phyloP scores from a whole-genome alignment of 768 basidiomycete species.

The Hortiboletus campestris region DNA sequence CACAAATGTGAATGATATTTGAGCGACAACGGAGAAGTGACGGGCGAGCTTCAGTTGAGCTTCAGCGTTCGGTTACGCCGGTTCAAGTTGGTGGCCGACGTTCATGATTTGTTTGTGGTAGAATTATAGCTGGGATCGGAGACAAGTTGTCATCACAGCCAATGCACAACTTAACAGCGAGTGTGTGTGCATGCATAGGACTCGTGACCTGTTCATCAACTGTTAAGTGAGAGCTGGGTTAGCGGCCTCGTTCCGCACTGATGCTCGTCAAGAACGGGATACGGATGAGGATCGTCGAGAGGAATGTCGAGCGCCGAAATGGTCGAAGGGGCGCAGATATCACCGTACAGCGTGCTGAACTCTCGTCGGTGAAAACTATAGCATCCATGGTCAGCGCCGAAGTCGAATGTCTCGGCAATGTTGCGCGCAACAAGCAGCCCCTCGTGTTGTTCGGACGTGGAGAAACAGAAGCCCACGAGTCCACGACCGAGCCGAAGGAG shows the following conservation, averaged over 20 bases:
- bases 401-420: constrained; percentile 34
- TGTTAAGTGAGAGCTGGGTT: no score
- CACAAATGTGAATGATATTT: not conserved
- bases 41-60: not conserved
- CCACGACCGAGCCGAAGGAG: constrained; percentile 44
- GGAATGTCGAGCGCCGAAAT: no score
- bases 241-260: no score
- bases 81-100: not conserved
- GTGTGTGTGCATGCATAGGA: no score
- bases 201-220: no score
- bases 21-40: not conserved
- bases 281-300: no score
- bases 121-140: not conserved
- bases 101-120: not conserved
- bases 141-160: not conserved
- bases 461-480: constrained; percentile 36
- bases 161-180: no score
- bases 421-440: constrained; percentile 43
- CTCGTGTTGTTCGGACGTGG: constrained; percentile 43
- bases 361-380: no score
- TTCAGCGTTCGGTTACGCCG: not conserved
- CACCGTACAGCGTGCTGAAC: no score
- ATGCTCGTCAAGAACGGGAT: no score
- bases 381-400: constrained; percentile 28
- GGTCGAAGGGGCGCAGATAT: no score